Evolutionary conservation across 225 moss, liverwort and hornwort genomes (phyloP), one percentile per base, ranked within the genome.

Genomic region (Physcomitrellopsis africana): DNA sequence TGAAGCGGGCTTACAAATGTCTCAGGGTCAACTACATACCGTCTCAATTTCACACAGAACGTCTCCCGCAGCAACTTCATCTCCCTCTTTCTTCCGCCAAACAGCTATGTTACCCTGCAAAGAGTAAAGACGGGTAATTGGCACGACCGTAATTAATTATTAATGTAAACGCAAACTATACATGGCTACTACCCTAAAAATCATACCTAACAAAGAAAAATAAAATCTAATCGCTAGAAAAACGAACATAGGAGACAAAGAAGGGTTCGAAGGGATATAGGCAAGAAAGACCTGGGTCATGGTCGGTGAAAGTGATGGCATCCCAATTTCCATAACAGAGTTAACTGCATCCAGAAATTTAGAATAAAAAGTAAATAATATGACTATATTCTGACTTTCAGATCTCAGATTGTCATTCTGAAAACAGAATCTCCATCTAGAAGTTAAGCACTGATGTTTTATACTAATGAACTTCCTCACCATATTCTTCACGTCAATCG

Each of bases 31-130:
- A 56, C 46, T 13, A 53, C 26, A 17, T 76, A 92, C 90, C 60
- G 96, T 96, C 83, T 90, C 92, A 76, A 96, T 93, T 76, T 92
- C 93, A 78, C 96, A 96, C 42, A 96, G 81, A 49, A 96, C 92
- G 73, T 96, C 96, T 69, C 96, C 93, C 27, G 93, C 84, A 60
- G 83, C 73, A 27, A 96, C 89, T 65, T 90, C 75, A 5, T 93
- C 96, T 11, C 96, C 96, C 72, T 96, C 92, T 57, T 87, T 92
- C 69, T 89, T 89, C 53, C 80, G 83, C 96, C 96, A 96, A 58
- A 81, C 80, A 9, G 82, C 82, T 32, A 96, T 86, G 63, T 92
- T 93, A 61, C 96, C 96, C 90, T 96, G 86, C 77, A 76, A 57
- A 74, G 65, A 27, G 29, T 29, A 69, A 68, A 49, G 58, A 26